phyloP scores from a whole-genome alignment of 352 stramenopile genomes.

The Pythium volutum region DNA sequence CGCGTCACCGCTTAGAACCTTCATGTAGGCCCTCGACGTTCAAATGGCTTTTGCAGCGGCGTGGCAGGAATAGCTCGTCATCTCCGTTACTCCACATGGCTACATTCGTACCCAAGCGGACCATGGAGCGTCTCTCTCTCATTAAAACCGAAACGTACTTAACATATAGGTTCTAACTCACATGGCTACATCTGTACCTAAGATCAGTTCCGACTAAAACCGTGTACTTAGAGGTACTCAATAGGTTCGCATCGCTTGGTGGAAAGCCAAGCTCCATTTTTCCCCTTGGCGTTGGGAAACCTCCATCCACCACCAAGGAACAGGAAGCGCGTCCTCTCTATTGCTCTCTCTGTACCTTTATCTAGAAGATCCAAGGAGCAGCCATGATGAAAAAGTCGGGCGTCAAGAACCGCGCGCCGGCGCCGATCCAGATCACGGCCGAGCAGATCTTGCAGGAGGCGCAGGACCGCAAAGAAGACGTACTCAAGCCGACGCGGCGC shows the following conservation, averaged over 20 bases:
- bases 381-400: slow-evolving; percentile 80
- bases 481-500: slow-evolving; percentile 67
- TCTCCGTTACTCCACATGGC: too few relatives aligned
- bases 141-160: background rate
- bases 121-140: background rate
- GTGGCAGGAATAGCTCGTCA: too few relatives aligned
- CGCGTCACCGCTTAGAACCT: background rate
- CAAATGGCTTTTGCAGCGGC: too few relatives aligned
- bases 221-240: too few relatives aligned
- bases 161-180: background rate
- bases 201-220: too few relatives aligned
- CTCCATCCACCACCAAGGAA: background rate
- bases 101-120: slow-evolving; percentile 4
- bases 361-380: background rate
- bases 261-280: slow-evolving; percentile 6
- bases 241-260: slow-evolving; percentile 16
- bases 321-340: background rate
- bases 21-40: background rate
- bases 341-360: background rate
- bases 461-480: slow-evolving; percentile 84
- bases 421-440: slow-evolving; percentile 98
- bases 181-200: too few relatives aligned
- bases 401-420: slow-evolving; percentile 98
- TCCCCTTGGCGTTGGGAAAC: background rate
- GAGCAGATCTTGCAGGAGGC: slow-evolving; percentile 98